Conservation (phyloP, 371 early-diverging fungal genomes). For the Aphelidium insulamus region DNA sequence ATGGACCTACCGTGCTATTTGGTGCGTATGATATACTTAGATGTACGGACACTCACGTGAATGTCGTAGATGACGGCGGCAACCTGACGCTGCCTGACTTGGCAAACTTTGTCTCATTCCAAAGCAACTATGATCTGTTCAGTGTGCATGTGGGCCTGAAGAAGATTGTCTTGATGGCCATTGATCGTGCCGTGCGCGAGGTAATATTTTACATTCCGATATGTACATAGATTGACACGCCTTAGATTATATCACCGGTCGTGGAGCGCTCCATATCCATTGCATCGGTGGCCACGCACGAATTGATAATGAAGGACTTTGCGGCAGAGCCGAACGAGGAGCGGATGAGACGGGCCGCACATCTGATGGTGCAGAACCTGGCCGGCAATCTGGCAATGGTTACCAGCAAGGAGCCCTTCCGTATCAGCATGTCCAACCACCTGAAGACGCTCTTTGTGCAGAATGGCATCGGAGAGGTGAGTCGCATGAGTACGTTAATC, state of each 20-base stretch:
- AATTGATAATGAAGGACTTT: constrained; percentile 80
- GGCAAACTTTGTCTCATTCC: constrained; percentile 38
- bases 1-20: too few species aligned
- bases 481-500: constrained; percentile 1
- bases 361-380: constrained; percentile 73
- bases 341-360: constrained; percentile 74
- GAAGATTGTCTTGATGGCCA: constrained; percentile 58
- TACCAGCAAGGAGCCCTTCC: constrained; percentile 80
- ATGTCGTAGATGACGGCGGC: not conserved
- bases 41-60: too few species aligned
- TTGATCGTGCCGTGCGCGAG: constrained; percentile 73
- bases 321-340: constrained; percentile 77
- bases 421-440: constrained; percentile 55
- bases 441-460: constrained; percentile 51
- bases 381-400: constrained; percentile 66
- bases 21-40: too few species aligned
- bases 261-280: constrained; percentile 80
- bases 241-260: constrained; percentile 59
- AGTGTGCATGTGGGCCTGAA: constrained; percentile 52
- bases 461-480: constrained; percentile 53
- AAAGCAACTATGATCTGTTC: too few species aligned
- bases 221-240: not conserved
- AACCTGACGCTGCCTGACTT: constrained; percentile 26
- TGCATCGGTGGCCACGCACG: constrained; percentile 69
- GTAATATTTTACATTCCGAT: constrained; percentile 3